Conservation (phyloP, 2,329 filamentous ascomycete species). For the Clonostachys rhizophaga region DNA sequence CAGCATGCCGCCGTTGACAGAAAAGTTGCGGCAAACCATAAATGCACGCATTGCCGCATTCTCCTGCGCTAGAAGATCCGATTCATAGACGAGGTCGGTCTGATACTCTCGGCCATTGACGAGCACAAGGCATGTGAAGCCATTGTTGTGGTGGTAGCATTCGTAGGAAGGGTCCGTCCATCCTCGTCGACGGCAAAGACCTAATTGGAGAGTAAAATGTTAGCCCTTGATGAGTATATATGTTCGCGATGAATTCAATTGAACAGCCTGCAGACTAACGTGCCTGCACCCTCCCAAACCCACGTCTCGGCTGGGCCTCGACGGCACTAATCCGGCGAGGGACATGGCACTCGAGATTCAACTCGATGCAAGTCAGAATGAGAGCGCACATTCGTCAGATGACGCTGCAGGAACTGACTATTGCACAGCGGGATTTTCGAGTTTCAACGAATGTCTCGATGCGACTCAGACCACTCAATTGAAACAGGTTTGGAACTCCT, state of each 20-base stretch:
- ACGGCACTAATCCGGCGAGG: background rate
- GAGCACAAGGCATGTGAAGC: constrained; percentile 84
- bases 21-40: constrained; percentile 97
- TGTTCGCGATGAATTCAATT: background rate
- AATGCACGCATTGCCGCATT: constrained; percentile 94
- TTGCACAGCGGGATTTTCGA: too few relatives aligned
- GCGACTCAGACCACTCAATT: too few relatives aligned
- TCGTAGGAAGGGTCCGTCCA: constrained; percentile 92
- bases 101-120: constrained; percentile 97
- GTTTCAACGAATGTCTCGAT: too few relatives aligned
- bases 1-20: constrained; percentile 90
- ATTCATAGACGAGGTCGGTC: constrained; percentile 80
- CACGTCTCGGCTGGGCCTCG: background rate
- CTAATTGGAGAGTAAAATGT: constrained; percentile 42
- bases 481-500: too few relatives aligned
- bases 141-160: constrained; percentile 66
- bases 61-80: constrained; percentile 79
- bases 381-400: background rate
- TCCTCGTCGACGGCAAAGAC: constrained; percentile 88
- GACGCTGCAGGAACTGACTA: too few relatives aligned
- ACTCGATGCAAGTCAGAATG: background rate
- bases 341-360: background rate
- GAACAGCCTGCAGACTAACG: background rate
- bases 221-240: constrained; percentile 15
- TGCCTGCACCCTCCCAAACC: background rate